Conservation (phyloP, 106 monocot species). For the Dendrobium chrysotoxum region DNA sequence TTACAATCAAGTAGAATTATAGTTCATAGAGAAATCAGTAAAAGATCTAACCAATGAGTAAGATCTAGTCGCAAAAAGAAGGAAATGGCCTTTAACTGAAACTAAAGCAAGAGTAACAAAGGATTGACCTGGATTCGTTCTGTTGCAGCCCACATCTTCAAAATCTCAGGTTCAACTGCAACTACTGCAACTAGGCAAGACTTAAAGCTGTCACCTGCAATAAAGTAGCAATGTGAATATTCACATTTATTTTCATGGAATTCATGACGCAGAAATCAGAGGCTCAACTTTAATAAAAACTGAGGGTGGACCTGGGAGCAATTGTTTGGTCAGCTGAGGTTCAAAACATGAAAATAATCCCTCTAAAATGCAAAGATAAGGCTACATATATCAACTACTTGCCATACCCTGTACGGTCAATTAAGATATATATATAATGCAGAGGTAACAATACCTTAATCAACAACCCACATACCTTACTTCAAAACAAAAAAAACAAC, state of each 20-base stretch:
- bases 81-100: background rate
- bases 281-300: background rate
- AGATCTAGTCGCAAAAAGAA: background rate
- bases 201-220: conserved; percentile 29
- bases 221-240: background rate
- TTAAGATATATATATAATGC: too few relatives aligned
- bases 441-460: too few relatives aligned
- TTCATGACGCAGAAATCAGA: background rate
- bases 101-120: background rate
- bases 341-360: too few relatives aligned
- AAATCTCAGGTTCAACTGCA: conserved; percentile 16
- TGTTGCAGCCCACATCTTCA: conserved; percentile 19
- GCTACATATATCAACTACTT: too few relatives aligned
- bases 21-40: background rate
- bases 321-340: too few relatives aligned
- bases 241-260: background rate
- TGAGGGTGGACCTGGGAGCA: too few relatives aligned
- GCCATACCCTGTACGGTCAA: too few relatives aligned
- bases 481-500: too few relatives aligned
- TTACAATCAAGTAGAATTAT: background rate
- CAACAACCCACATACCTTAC: too few relatives aligned
- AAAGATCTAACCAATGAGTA: background rate
- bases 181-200: conserved; percentile 27
- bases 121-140: conserved; percentile 12
- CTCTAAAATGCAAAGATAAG: too few relatives aligned